Percentiles rank a stretch among this genome's conserved stretches.
These are phyloP conservation scores for Rhodotorula sp. DNA, from an alignment of 1,284 basidiomycete species.

Conservation along the genomic window DNA sequence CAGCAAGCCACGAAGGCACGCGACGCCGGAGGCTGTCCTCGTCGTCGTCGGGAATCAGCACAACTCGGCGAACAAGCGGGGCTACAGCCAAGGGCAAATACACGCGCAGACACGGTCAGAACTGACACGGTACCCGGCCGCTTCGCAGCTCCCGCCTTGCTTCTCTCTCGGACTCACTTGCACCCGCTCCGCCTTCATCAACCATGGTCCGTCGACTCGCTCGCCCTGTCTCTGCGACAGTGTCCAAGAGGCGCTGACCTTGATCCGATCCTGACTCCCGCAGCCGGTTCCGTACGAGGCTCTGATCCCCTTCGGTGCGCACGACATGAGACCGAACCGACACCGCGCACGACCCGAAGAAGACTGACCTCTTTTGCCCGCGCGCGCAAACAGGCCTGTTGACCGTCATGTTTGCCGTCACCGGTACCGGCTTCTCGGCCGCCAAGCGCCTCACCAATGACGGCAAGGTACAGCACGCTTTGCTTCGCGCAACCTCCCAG, in stretches of 20 bases:
- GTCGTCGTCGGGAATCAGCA: too few species aligned
- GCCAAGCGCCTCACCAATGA: slow-evolving; percentile 76
- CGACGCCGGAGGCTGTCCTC: too few species aligned
- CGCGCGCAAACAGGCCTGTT: slow-evolving; percentile 62
- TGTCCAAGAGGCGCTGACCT: not conserved
- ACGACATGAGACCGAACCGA: too few species aligned
- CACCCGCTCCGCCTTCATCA: not conserved
- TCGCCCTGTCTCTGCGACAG: too few species aligned
- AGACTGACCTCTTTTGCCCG: not conserved
- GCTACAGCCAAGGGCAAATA: too few species aligned
- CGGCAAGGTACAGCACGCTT: slow-evolving; percentile 67
- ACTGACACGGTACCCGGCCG: too few species aligned
- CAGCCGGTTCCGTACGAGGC: slow-evolving; percentile 91
- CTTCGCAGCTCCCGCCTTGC: too few species aligned
- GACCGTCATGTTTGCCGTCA: slow-evolving; percentile 81
- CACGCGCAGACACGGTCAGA: too few species aligned
- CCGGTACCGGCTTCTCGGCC: slow-evolving; percentile 77
- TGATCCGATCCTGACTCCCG: too few species aligned
- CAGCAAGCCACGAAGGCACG: too few species aligned
- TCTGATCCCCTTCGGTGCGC: slow-evolving; percentile 76
- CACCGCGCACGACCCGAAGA: not conserved
- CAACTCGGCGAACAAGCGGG: too few species aligned
- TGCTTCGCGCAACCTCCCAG: not conserved
- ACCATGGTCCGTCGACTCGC: not conserved
- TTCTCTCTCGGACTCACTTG: not conserved